Percentiles rank a stretch among this genome's conserved stretches.
phyloP scores from a whole-genome alignment of 1,284 basidiomycete genomes.

The Caloboletus inedulis region DNA sequence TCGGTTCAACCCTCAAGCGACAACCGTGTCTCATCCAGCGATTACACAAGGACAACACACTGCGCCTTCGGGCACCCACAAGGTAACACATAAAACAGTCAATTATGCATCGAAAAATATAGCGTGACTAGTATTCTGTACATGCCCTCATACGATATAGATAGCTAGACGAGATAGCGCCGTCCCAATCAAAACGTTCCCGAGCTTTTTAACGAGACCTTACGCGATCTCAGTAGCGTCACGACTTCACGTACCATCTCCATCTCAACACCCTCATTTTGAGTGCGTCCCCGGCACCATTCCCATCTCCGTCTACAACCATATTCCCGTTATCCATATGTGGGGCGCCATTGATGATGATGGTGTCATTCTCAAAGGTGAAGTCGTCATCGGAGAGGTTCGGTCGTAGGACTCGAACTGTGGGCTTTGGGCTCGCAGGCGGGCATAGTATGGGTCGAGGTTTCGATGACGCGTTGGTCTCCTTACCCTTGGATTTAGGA shows the following conservation, averaged over 20 bases:
- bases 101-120: background rate
- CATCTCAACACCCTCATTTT: conserved; percentile 27
- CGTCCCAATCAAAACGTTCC: background rate
- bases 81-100: background rate
- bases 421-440: background rate
- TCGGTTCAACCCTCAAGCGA: too few species aligned
- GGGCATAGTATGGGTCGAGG: background rate
- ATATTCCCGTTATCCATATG: conserved; percentile 9
- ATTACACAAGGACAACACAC: background rate
- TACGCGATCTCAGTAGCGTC: background rate
- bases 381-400: conserved; percentile 24
- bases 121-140: conserved; percentile 5
- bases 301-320: conserved; percentile 11
- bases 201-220: background rate
- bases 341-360: conserved; percentile 14
- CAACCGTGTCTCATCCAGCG: background rate
- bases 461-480: background rate
- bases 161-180: conserved; percentile 20
- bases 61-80: background rate
- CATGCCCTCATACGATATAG: conserved; percentile 15
- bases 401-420: conserved; percentile 17
- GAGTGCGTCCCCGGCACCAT: conserved; percentile 2
- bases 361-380: conserved; percentile 21
- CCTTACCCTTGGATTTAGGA: background rate
- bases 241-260: conserved; percentile 22